phyloP scores from a whole-genome alignment of 768 basidiomycete genomes.

The Lentinula detonsa region DNA sequence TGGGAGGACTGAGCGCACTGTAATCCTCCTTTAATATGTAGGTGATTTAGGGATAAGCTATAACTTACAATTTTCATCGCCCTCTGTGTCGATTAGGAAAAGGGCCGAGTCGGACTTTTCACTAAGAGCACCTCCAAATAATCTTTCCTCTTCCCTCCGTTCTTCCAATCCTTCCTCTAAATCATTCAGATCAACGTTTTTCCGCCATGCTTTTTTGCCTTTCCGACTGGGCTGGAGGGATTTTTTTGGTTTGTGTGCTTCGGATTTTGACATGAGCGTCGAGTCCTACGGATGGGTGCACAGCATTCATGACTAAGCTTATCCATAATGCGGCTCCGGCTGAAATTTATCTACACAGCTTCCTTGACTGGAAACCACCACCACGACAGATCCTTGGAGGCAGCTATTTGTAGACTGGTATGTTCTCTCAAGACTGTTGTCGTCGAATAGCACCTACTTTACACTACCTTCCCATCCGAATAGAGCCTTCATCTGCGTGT shows the following conservation, averaged over 20 bases:
- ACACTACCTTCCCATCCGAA: background rate
- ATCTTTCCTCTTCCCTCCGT: conserved; percentile 74
- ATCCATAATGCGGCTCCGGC: background rate
- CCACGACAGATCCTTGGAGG: background rate
- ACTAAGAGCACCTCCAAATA: conserved; percentile 55
- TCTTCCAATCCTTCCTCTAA: conserved; percentile 74
- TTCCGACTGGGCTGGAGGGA: conserved; percentile 66
- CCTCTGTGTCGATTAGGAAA: conserved; percentile 75
- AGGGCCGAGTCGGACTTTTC: conserved; percentile 67
- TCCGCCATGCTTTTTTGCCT: conserved; percentile 91
- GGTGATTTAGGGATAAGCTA: background rate
- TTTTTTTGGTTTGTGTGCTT: conserved; percentile 57
- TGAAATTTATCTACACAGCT: background rate
- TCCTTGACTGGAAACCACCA: conserved; percentile 6
- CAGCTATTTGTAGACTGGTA: background rate
- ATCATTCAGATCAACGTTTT: conserved; percentile 81
- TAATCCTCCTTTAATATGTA: background rate
- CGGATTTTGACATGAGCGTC: conserved; percentile 8
- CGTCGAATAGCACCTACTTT: background rate
- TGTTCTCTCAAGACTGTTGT: background rate
- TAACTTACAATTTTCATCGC: conserved; percentile 64
- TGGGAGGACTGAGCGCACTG: conserved; percentile 57
- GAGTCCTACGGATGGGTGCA: background rate
- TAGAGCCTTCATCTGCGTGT: background rate
- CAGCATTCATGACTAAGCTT: background rate